These are phyloP conservation scores for Solanum tacnaense DNA, from an alignment of 257 asterid species.

Conservation along the genomic window DNA sequence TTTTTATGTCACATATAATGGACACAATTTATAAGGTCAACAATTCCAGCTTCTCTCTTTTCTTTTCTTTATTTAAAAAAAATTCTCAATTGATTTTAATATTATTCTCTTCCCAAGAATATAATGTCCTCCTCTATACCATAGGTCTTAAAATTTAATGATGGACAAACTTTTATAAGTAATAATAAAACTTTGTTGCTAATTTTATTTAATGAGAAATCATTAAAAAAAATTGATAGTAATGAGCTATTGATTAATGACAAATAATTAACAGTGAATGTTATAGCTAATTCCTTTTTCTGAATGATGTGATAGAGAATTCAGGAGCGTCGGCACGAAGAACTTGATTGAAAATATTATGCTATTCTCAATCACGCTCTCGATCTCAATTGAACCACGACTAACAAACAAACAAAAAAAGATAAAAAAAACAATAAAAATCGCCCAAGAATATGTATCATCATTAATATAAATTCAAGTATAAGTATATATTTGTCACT, in stretches of 20 bases:
- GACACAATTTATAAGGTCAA: constrained; percentile 31
- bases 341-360: too few species aligned
- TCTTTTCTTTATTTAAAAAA: not conserved
- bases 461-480: not conserved
- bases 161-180: not conserved
- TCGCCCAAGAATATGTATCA: not conserved
- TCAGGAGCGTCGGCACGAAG: accelerated
- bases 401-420: too few species aligned
- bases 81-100: not conserved
- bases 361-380: too few species aligned
- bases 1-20: constrained; percentile 37
- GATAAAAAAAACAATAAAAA: too few species aligned
- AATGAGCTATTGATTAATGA: too few species aligned
- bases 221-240: not conserved
- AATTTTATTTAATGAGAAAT: not conserved
- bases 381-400: too few species aligned
- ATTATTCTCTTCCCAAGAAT: not conserved
- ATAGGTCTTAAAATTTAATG: not conserved
- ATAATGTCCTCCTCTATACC: not conserved
- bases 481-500: not conserved
- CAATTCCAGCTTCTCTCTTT: constrained; percentile 23
- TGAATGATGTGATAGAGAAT: too few species aligned
- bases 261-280: too few species aligned
- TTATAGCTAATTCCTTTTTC: too few species aligned
- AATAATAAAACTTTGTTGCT: not conserved